Evolutionary conservation across 495 filamentous ascomycete genomes (phyloP), one percentile per base, ranked within the genome.

Genomic region (Penicillium riverlandense): DNA sequence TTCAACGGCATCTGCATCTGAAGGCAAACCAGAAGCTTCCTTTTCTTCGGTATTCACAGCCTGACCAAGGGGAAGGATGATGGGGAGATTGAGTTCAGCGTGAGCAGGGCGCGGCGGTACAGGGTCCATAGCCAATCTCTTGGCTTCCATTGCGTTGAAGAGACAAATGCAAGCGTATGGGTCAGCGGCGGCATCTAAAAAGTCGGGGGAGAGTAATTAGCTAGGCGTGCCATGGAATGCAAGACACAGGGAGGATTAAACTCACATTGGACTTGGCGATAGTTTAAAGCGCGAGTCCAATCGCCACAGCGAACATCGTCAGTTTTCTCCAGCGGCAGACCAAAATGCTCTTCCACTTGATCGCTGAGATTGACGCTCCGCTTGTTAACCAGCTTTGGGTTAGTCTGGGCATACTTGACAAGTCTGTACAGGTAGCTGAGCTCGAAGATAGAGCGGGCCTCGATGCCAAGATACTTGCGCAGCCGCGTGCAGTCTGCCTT

Each of bases 351-450:
- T 47, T 85, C 66, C 11, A 87, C 81, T 54, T 89, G 83, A 2
- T 63, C 74, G 2, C 78, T 76, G 9, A 96, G 64, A 5, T 75
- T 71, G 22, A 92, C 82, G 11, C 80, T 62, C 43, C 56, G 72
- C 49, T 79, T 87, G 49, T 86, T 85, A 49, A 90, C 74, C 32
- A 74, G 52, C 12, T 66, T 57, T 9, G 68, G 66, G 41, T 77
- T 63, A 11, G 66, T 71, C 22, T 56, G 58, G 6, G 69, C 79
- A 50, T 76, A 82, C 39, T 80, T 83, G 41, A 95, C 71, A 22
- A 95, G 62, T 53, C 79, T 88, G 63, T 86, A 80, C 8, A 95
- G 59, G 57, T 92, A 83, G 49, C 83, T 89, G 7, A 96, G 74
- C 55, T 96, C 90, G 35, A 91, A 80, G 13, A 85, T 68, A 2